phyloP scores from a whole-genome alignment of 1,284 basidiomycete genomes.

The Puccinia brachypodii region DNA sequence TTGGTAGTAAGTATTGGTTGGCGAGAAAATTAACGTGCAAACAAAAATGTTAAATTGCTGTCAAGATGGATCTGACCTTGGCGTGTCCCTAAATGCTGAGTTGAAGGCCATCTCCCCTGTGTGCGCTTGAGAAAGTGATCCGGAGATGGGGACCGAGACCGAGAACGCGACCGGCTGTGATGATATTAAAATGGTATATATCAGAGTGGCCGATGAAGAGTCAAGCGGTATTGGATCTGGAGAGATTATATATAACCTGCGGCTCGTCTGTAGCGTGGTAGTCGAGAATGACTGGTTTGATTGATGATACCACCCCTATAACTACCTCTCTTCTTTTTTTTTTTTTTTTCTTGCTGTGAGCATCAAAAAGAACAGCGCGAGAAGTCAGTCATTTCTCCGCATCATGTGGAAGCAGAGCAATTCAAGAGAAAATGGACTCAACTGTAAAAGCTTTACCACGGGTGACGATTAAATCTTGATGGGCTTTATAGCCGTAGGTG shows the following conservation, averaged over 20 bases:
- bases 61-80: slow-evolving; percentile 21
- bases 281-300: slow-evolving; percentile 47
- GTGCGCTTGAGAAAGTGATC: slow-evolving; percentile 32
- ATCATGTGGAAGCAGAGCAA: not conserved
- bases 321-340: slow-evolving; percentile 49
- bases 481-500: slow-evolving; percentile 47
- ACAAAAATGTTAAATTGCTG: not conserved
- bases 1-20: no score
- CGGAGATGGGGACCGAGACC: slow-evolving; percentile 14
- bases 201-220: not conserved
- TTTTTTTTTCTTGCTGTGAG: slow-evolving; percentile 47
- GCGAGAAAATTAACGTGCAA: no score
- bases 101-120: slow-evolving; percentile 39
- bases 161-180: slow-evolving; percentile 26
- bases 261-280: slow-evolving; percentile 37
- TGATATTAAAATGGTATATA: not conserved
- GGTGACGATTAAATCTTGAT: slow-evolving; percentile 46
- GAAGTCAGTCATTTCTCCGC: not conserved
- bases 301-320: slow-evolving; percentile 48
- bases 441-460: slow-evolving; percentile 49
- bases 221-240: not conserved
- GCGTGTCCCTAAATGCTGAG: slow-evolving; percentile 11
- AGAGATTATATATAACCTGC: slow-evolving; percentile 6
- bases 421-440: slow-evolving; percentile 4
- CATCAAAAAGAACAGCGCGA: not conserved